phyloP scores from a whole-genome alignment of 179 eudicot genomes.

The Beta corolliflora region DNA sequence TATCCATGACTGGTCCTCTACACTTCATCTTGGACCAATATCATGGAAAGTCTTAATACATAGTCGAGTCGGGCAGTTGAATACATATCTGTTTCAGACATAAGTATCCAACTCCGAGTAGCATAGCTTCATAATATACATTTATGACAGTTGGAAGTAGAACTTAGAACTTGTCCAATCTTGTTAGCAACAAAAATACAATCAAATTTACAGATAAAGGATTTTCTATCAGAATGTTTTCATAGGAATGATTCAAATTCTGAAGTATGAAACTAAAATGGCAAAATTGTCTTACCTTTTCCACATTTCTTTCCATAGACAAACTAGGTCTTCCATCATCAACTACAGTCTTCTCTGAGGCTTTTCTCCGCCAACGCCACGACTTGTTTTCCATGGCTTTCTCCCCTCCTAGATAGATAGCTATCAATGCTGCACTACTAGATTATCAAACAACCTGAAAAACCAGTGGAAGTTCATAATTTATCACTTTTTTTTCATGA shows the following conservation, averaged over 20 bases:
- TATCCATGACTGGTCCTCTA: too few relatives aligned
- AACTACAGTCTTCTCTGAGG: conserved; percentile 58
- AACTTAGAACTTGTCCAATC: too few relatives aligned
- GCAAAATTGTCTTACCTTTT: conserved; percentile 39
- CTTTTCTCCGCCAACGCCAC: conserved; percentile 70
- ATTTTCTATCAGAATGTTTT: background rate
- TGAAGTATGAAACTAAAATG: background rate
- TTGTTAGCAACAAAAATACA: too few relatives aligned
- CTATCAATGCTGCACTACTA: conserved; percentile 9
- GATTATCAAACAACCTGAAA: conserved; percentile 9
- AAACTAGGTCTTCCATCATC: conserved; percentile 32
- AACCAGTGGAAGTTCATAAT: background rate
- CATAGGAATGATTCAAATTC: background rate
- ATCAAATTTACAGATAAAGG: too few relatives aligned
- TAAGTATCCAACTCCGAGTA: too few relatives aligned
- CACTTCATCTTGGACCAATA: too few relatives aligned
- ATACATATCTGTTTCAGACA: too few relatives aligned
- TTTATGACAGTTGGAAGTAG: too few relatives aligned
- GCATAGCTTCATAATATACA: too few relatives aligned
- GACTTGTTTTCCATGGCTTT: conserved; percentile 64
- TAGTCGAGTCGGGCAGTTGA: too few relatives aligned
- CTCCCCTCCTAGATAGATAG: conserved; percentile 3
- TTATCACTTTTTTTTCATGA: background rate
- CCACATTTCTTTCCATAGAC: conserved; percentile 23
- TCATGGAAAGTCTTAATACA: too few relatives aligned